A percentile compares a stretch with the other conserved stretches of the same genome.
Evolutionary conservation across 2,329 filamentous ascomycete genomes (phyloP).

Genomic region (Fusarium sp.): DNA sequence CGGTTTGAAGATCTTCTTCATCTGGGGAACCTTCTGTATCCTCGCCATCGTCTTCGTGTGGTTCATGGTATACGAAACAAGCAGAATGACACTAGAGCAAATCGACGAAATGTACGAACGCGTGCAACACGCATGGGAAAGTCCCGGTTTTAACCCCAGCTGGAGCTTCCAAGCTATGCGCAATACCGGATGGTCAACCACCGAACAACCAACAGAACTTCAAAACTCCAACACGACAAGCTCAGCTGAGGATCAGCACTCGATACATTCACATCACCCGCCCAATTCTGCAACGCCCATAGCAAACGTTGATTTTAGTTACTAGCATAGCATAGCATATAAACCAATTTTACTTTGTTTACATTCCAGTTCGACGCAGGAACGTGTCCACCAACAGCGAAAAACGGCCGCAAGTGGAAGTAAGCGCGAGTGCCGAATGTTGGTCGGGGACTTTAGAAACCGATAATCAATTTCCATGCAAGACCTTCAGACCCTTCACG

Average conservation of each 20-base stretch:
- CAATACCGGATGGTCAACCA: conserved; percentile 68
- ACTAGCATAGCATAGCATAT: conserved; percentile 52
- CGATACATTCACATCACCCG: conserved; percentile 42
- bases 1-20: conserved; percentile 79
- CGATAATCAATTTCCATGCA: neutral
- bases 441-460: neutral
- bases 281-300: conserved; percentile 68
- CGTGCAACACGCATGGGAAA: conserved; percentile 76
- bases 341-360: neutral
- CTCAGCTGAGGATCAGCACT: conserved; percentile 5
- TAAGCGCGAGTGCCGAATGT: neutral
- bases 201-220: conserved; percentile 55
- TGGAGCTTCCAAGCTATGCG: conserved; percentile 77
- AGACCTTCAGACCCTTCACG: neutral
- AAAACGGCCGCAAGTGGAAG: neutral
- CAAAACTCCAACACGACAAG: conserved; percentile 43
- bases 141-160: conserved; percentile 72
- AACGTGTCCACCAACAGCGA: neutral
- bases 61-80: conserved; percentile 80
- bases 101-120: conserved; percentile 83
- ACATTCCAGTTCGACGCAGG: neutral
- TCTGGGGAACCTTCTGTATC: conserved; percentile 82
- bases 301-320: conserved; percentile 71
- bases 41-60: conserved; percentile 78
- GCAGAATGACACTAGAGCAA: conserved; percentile 79